Conservation (phyloP, 148 eudicot species). For the Silene latifolia region DNA sequence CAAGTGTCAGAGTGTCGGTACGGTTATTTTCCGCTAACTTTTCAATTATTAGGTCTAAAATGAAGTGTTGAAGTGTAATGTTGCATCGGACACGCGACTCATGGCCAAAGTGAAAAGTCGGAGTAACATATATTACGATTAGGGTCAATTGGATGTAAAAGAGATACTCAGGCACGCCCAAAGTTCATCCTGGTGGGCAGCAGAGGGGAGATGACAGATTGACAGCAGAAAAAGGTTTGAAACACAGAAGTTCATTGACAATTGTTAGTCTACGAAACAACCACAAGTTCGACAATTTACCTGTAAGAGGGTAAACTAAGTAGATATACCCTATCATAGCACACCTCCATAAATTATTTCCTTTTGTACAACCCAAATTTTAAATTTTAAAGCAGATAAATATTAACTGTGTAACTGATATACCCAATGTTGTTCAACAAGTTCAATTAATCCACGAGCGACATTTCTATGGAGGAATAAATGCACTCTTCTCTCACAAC, state of each 20-base stretch:
- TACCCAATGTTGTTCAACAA: not conserved
- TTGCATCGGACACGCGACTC: too few relatives aligned
- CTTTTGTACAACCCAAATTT: not conserved
- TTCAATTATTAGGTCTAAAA: too few relatives aligned
- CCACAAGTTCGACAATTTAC: too few relatives aligned
- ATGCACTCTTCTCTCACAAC: not conserved
- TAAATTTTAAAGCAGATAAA: too few relatives aligned
- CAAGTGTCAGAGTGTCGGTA: too few relatives aligned
- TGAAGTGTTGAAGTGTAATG: too few relatives aligned
- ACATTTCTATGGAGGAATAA: not conserved
- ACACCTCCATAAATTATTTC: not conserved
- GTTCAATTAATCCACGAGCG: not conserved
- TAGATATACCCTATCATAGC: not conserved
- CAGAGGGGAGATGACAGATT: not conserved
- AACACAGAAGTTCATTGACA: too few relatives aligned
- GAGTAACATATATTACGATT: too few relatives aligned
- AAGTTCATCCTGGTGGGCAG: not conserved
- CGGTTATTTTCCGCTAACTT: too few relatives aligned
- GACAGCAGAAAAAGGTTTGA: not conserved
- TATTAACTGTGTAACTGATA: not conserved
- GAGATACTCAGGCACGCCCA: not conserved
- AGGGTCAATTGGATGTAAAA: too few relatives aligned
- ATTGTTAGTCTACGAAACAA: too few relatives aligned
- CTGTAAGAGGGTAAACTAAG: not conserved
- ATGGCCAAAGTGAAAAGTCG: too few relatives aligned